These are phyloP conservation scores for Tetrapyrgos nigripes DNA, from an alignment of 1,284 basidiomycete species.

Conservation along the genomic window DNA sequence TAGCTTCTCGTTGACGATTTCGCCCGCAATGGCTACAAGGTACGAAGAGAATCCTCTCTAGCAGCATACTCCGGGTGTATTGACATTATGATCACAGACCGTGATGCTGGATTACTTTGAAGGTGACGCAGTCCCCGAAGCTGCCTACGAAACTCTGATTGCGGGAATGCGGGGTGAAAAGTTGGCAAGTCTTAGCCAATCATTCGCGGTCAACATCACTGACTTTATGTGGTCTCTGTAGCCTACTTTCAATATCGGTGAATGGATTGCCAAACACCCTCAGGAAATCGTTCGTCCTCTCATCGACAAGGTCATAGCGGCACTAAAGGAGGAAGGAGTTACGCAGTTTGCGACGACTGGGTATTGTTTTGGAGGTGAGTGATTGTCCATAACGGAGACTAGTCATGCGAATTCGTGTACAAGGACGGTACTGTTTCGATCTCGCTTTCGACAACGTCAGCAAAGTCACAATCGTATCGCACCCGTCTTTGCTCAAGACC, in stretches of 20 bases:
- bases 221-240: constrained; percentile 31
- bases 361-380: constrained; percentile 74
- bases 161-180: not conserved
- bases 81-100: constrained; percentile 2
- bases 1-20: constrained; percentile 74
- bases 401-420: not conserved
- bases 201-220: constrained; percentile 16
- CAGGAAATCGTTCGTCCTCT: constrained; percentile 52
- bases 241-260: constrained; percentile 45
- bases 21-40: constrained; percentile 58
- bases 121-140: constrained; percentile 58
- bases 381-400: constrained; percentile 45
- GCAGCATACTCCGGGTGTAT: not conserved
- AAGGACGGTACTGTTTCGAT: constrained; percentile 14
- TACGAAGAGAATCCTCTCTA: constrained; percentile 18
- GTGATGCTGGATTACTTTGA: constrained; percentile 65
- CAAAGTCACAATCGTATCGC: constrained; percentile 10
- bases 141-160: constrained; percentile 39
- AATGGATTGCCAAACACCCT: constrained; percentile 60
- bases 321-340: constrained; percentile 64
- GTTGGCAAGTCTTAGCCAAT: constrained; percentile 30
- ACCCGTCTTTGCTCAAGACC: constrained; percentile 13
- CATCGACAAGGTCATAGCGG: constrained; percentile 63
- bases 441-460: constrained; percentile 12
- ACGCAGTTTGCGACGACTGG: constrained; percentile 66